A percentile compares a stretch with the other conserved stretches of the same genome.
phyloP scores from a whole-genome alignment of 345 rosid species.

The Clarkia xantiana region DNA sequence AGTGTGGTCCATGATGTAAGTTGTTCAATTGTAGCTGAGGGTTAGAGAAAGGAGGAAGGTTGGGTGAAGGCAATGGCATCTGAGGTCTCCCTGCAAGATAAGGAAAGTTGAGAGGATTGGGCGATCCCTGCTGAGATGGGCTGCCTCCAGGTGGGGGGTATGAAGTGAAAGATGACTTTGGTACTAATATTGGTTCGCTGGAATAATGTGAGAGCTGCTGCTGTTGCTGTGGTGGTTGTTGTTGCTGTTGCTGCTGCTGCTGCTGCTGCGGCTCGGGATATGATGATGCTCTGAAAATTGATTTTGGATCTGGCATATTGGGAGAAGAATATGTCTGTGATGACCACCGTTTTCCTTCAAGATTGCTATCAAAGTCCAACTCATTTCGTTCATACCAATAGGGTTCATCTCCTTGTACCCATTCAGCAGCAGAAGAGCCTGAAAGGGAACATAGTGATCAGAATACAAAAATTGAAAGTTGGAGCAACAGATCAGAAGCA shows the following conservation, averaged over 20 bases:
- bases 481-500: too few relatives aligned
- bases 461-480: not conserved
- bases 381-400: constrained; percentile 51
- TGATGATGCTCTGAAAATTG: constrained; percentile 49
- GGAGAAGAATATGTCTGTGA: constrained; percentile 48
- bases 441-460: constrained; percentile 8
- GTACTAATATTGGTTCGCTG: constrained; percentile 69
- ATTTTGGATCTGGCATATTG: constrained; percentile 27
- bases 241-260: constrained; percentile 23
- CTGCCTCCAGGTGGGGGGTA: constrained; percentile 56
- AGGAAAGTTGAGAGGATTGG: constrained; percentile 41
- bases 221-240: constrained; percentile 21
- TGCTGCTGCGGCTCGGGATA: constrained; percentile 74
- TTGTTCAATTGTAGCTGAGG: constrained; percentile 48
- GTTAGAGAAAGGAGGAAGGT: constrained; percentile 44
- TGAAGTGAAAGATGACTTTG: constrained; percentile 54
- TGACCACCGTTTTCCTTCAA: constrained; percentile 52
- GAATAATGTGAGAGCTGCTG: constrained; percentile 44
- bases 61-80: constrained; percentile 45
- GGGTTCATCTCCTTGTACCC: constrained; percentile 53
- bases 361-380: constrained; percentile 33
- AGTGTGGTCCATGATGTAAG: constrained; percentile 56
- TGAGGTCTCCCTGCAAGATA: constrained; percentile 53
- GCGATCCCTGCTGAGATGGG: constrained; percentile 48
- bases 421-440: constrained; percentile 78